Percentiles rank a stretch among this genome's conserved stretches.
phyloP scores from a whole-genome alignment of 208 protist genomes.

The Leptomonas pyrrhocoris region DNA sequence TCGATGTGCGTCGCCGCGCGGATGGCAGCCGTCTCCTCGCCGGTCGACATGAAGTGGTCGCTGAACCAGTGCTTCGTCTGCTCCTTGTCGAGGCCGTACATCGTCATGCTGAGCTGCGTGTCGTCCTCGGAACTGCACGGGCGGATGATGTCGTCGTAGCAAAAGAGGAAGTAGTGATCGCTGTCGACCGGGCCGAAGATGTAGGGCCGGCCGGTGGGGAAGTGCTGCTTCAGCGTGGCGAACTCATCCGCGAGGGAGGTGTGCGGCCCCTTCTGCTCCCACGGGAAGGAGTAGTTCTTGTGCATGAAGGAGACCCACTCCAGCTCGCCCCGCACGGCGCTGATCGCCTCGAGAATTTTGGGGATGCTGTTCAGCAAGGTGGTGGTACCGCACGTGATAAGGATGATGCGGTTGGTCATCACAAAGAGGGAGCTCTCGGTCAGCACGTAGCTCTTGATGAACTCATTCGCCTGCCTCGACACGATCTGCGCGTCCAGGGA shows the following conservation, averaged over 20 bases:
- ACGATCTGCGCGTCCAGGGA: conserved; percentile 89
- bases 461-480: conserved; percentile 71
- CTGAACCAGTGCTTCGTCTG: conserved; percentile 88
- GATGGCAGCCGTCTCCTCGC: conserved; percentile 70
- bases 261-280: conserved; percentile 90
- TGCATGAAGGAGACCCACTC: conserved; percentile 93
- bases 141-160: conserved; percentile 86
- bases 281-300: conserved; percentile 94
- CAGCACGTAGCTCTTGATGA: conserved; percentile 93
- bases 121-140: conserved; percentile 69
- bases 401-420: conserved; percentile 85
- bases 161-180: conserved; percentile 94
- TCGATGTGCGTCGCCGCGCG: conserved; percentile 69
- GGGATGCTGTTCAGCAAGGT: conserved; percentile 91
- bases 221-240: conserved; percentile 74
- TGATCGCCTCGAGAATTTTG: conserved; percentile 78
- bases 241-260: conserved; percentile 83
- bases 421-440: conserved; percentile 95
- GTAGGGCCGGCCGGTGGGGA: conserved; percentile 84
- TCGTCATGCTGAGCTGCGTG: conserved; percentile 89
- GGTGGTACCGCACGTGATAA: conserved; percentile 95
- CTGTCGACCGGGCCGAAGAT: conserved; percentile 91
- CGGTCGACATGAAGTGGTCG: conserved; percentile 69
- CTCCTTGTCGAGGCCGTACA: conserved; percentile 88
- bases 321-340: conserved; percentile 74